These are phyloP conservation scores for Tagetes patula DNA, from an alignment of 129 eudicot genomes.

Conservation along the genomic window DNA sequence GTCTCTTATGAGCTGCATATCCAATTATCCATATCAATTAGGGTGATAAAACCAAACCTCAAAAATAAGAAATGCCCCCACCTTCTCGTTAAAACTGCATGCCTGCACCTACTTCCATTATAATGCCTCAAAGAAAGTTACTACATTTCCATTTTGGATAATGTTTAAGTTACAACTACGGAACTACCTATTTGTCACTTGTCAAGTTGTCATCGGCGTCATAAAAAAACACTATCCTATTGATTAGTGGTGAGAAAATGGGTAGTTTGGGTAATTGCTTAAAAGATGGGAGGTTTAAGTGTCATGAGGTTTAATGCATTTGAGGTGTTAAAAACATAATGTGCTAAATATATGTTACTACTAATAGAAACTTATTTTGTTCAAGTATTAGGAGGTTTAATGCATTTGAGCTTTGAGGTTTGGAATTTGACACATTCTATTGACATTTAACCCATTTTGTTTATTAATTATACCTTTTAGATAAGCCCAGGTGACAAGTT, in stretches of 20 bases:
- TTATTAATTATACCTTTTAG: neutral
- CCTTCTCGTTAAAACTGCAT: neutral
- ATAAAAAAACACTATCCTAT: neutral
- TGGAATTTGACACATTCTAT: neutral
- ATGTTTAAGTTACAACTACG: neutral
- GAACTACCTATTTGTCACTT: constrained; percentile 9
- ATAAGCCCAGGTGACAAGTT: neutral
- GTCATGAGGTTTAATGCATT: no score
- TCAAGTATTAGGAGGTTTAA: neutral
- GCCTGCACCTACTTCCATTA: neutral
- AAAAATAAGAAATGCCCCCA: neutral
- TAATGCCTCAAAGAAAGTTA: neutral
- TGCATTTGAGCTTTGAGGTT: neutral
- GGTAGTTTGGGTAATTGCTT: neutral
- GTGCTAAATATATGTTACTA: neutral
- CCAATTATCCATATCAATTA: constrained; percentile 5
- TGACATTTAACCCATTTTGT: neutral
- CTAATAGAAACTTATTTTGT: neutral
- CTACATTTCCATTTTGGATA: constrained; percentile 8
- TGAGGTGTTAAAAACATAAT: neutral
- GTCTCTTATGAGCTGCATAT: constrained; percentile 86
- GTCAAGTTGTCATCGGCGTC: neutral
- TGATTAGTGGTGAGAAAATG: neutral
- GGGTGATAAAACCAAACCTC: constrained; percentile 10
- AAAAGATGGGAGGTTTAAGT: neutral